A percentile compares a stretch with the other conserved stretches of the same genome.
phyloP scores from a whole-genome alignment of 306 rosid genomes.

The Cucumis sativus region Cucumber_9930_V3 NC_026655.2:12789001-12789500 shows the following conservation, averaged over 20 bases:
- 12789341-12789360: slow-evolving; percentile 62
- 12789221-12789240: neutral
- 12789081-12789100: slow-evolving; percentile 14
- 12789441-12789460: neutral
- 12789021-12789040: too few relatives aligned
- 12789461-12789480: neutral
- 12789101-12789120: slow-evolving; percentile 46
- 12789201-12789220: neutral
- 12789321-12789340: slow-evolving; percentile 5
- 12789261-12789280: neutral
- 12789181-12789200: slow-evolving; percentile 53
- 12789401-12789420: neutral
- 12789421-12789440: neutral
- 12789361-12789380: slow-evolving; percentile 56
- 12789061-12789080: too few relatives aligned
- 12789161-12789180: slow-evolving; percentile 33
- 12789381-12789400: slow-evolving; percentile 66
- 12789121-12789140: slow-evolving; percentile 51
- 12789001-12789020: too few relatives aligned
- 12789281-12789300: neutral
- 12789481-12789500: neutral
- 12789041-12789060: neutral
- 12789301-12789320: neutral
- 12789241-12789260: neutral
- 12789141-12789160: slow-evolving; percentile 34